Evolutionary conservation across 495 filamentous ascomycete species (phyloP), one percentile per base, ranked within the genome.

Genomic region (Aspergillus nidulans): DNA sequence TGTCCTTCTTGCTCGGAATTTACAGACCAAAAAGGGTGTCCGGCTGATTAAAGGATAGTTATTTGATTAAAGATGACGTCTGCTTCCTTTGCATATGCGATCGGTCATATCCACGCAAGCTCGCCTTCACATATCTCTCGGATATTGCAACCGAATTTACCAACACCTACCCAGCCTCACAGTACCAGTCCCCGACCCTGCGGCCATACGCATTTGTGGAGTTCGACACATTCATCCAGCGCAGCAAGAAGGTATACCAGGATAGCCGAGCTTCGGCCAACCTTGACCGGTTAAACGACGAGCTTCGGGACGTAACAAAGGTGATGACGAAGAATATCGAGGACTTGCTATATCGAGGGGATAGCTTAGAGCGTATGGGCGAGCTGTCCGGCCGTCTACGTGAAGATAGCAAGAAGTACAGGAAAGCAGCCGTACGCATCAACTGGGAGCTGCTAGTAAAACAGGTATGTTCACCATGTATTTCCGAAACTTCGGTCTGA

Each of bases 301-400:
- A 99, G 77, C 81, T 99, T 40, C 85, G 91, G 63, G 94, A 97
- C 80, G 94, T 99, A 49, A 97, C 94, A 13, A 90, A 95, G 71
- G 92, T 97, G 59, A 99, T 99, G 94, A 97, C 94, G 28, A 99
- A 97, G 81, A 99, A 99, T 69, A 99, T 99, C 64, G 94, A 99
- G 76, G 94, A 99, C 69, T 71, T 99, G 66, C 70, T 99, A 53
- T 99, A 99, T 66, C 80, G 94, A 50, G 94, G 94, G 8, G 94
- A 97, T 66, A 94, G 86, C 64, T 72, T 99, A 57, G 95, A 99
- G 74, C 81, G 90, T 51, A 99, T 99, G 94, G 95, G 94, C 24
- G 94, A 97, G 73, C 82, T 97, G 72, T 94, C 88, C 45, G 84
- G 82, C 38, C 72, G 91, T 55, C 65, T 99, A 68, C 78, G 88